A percentile compares a stretch with the other conserved stretches of the same genome.
Conservation (phyloP, 2,329 filamentous ascomycete species). For the Rhexocercosporidium sp. region DNA sequence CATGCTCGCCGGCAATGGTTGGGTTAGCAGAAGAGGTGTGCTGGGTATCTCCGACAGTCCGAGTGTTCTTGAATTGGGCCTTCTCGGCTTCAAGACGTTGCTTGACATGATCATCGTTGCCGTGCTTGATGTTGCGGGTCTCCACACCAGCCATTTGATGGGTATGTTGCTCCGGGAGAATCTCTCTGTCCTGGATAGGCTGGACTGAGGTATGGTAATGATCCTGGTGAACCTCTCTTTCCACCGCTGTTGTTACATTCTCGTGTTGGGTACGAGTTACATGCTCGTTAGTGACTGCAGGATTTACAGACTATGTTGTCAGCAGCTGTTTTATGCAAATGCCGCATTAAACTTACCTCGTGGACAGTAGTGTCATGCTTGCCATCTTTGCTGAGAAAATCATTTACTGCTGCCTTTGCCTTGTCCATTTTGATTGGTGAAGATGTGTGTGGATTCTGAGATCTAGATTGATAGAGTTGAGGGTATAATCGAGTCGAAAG, state of each 20-base stretch:
- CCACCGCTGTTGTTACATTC: constrained; percentile 56
- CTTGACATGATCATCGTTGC: constrained; percentile 55
- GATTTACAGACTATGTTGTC: too few relatives aligned
- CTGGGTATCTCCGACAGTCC: constrained; percentile 51
- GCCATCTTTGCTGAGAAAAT: constrained; percentile 65
- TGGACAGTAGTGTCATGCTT: constrained; percentile 75
- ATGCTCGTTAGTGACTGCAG: constrained; percentile 64
- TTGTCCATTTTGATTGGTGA: constrained; percentile 58
- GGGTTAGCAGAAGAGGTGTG: constrained; percentile 55
- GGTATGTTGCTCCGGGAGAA: constrained; percentile 64
- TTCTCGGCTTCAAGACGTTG: constrained; percentile 57
- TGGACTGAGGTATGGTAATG: constrained; percentile 75
- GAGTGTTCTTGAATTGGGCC: constrained; percentile 58
- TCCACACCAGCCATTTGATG: constrained; percentile 64
- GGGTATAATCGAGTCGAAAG: not conserved
- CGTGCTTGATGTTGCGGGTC: constrained; percentile 66
- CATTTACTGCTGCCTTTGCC: constrained; percentile 65
- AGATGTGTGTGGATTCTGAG: not conserved
- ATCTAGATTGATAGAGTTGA: not conserved
- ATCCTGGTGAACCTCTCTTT: constrained; percentile 73
- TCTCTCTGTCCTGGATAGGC: constrained; percentile 61
- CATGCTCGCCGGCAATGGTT: constrained; percentile 62
- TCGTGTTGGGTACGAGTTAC: constrained; percentile 65
- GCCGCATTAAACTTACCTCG: too few relatives aligned
- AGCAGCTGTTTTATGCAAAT: too few relatives aligned